Conservation (phyloP, 2,329 filamentous ascomycete genomes). For the Fusarium anthophilum region DNA sequence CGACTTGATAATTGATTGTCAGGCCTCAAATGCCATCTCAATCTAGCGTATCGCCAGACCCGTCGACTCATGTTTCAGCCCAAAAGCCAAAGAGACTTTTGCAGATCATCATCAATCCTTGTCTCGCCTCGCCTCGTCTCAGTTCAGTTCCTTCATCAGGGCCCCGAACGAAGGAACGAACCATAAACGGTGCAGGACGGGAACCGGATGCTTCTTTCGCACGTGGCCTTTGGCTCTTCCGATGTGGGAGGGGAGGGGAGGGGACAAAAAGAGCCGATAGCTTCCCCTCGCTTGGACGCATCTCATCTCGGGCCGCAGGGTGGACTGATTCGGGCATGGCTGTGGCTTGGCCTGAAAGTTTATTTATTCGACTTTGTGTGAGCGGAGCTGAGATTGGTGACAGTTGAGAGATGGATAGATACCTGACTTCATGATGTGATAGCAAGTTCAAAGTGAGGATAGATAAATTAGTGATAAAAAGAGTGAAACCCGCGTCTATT, state of each 20-base stretch:
- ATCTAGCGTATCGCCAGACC: neutral
- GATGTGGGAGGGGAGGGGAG: neutral
- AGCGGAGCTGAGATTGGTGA: neutral
- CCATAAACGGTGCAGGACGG: neutral
- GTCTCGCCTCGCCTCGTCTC: neutral
- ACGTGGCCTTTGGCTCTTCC: constrained; percentile 23
- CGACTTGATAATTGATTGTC: neutral
- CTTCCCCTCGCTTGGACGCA: constrained; percentile 14
- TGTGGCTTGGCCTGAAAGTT: constrained; percentile 26
- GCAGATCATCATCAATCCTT: constrained; percentile 17
- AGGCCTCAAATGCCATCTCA: constrained; percentile 3
- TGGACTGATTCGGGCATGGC: constrained; percentile 17
- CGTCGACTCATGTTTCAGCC: constrained; percentile 41
- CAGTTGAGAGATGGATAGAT: neutral
- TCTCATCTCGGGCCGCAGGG: constrained; percentile 26
- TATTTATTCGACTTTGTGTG: neutral
- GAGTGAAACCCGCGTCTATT: neutral
- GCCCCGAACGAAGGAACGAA: neutral
- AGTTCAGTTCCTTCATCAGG: neutral
- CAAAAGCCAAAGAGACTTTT: neutral
- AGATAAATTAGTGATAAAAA: neutral
- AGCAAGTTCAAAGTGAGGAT: neutral
- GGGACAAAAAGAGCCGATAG: neutral
- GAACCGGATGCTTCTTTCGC: neutral
- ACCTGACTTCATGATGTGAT: neutral